phyloP scores from a whole-genome alignment of 2,329 filamentous ascomycete species.

The Alternaria angustiovoidea region DNA sequence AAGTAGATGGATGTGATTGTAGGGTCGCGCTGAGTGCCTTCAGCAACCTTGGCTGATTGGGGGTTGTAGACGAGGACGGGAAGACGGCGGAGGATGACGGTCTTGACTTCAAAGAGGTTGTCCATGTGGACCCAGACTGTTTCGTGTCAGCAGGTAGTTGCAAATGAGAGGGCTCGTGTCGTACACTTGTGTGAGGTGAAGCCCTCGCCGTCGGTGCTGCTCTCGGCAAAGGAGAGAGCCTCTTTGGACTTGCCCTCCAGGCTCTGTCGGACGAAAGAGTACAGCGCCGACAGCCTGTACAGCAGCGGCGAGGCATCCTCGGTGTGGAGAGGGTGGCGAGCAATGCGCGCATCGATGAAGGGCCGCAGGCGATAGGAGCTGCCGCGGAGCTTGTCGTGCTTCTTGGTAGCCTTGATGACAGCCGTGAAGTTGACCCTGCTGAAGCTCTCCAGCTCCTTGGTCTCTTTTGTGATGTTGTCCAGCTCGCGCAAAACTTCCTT shows the following conservation, averaged over 20 bases:
- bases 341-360: conserved; percentile 87
- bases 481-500: conserved; percentile 80
- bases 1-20: conserved; percentile 96
- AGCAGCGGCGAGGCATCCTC: conserved; percentile 92
- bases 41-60: conserved; percentile 80
- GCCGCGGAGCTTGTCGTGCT: conserved; percentile 94
- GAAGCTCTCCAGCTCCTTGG: conserved; percentile 93
- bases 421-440: conserved; percentile 97
- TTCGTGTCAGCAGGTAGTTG: conserved; percentile 41
- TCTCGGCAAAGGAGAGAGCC: conserved; percentile 56
- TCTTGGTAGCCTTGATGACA: conserved; percentile 98
- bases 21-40: conserved; percentile 79
- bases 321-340: conserved; percentile 92
- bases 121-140: conserved; percentile 93
- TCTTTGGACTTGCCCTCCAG: conserved; percentile 67
- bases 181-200: conserved; percentile 89
- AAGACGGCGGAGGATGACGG: conserved; percentile 86
- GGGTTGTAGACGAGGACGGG: conserved; percentile 94
- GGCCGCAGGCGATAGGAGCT: conserved; percentile 86
- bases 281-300: conserved; percentile 90
- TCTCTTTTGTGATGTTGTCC: conserved; percentile 86
- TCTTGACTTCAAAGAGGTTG: conserved; percentile 96
- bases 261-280: conserved; percentile 89
- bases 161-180: conserved; percentile 50
- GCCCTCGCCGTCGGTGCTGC: conserved; percentile 61